These are phyloP conservation scores for Thermochaetoides thermophila DNA, from an alignment of 495 filamentous ascomycete species.

Conservation along the genomic window DNA sequence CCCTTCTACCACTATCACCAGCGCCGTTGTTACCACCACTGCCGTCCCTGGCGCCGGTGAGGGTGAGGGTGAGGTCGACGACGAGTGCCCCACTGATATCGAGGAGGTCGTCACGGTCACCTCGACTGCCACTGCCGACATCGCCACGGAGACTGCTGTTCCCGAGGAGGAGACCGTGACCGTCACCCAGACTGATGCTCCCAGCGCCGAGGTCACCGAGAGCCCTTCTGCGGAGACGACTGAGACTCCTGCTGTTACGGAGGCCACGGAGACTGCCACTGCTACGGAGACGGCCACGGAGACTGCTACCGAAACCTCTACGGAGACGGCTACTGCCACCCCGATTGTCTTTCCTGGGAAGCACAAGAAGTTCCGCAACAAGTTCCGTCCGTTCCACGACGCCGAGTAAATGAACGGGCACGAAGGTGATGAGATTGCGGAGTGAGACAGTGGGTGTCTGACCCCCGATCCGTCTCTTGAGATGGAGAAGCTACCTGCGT, in stretches of 20 bases:
- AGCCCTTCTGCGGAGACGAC: slow-evolving; percentile 4
- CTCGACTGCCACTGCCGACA: slow-evolving; percentile 7
- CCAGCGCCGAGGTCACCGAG: neutral
- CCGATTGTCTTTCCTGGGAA: too few species aligned
- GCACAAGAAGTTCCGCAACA: too few species aligned
- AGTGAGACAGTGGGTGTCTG: too few species aligned
- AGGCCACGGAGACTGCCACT: slow-evolving; percentile 13
- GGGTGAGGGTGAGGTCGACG: neutral
- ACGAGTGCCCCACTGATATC: slow-evolving; percentile 12
- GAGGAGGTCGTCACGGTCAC: slow-evolving; percentile 9
- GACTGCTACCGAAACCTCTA: too few species aligned
- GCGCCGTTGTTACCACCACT: slow-evolving; percentile 4
- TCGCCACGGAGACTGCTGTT: too few species aligned
- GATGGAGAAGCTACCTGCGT: too few species aligned
- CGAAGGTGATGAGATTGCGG: too few species aligned
- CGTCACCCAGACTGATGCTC: slow-evolving; percentile 10
- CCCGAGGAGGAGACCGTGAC: too few species aligned
- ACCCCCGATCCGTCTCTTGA: too few species aligned
- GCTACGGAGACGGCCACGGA: neutral
- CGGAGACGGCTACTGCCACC: too few species aligned
- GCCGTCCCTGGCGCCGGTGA: slow-evolving; percentile 1
- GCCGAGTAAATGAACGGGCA: too few species aligned
- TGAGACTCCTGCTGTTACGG: slow-evolving; percentile 21
- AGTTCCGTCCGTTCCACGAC: too few species aligned
- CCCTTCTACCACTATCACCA: neutral